A percentile compares a stretch with the other conserved stretches of the same genome.
phyloP scores from a whole-genome alignment of 495 filamentous ascomycete genomes.

The Neurospora discreta region DNA sequence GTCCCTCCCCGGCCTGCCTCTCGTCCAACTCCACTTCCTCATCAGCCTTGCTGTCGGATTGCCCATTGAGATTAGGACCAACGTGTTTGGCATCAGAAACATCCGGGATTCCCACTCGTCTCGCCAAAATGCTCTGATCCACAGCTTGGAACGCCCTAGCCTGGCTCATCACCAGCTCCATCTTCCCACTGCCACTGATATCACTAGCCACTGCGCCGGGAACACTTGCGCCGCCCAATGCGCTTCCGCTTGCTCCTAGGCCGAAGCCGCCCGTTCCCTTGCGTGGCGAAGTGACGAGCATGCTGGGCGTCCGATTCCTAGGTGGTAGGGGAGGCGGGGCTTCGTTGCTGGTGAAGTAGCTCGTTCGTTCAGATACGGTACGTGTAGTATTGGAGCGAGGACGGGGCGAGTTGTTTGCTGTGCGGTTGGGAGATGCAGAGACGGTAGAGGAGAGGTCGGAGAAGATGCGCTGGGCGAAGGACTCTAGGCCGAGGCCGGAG shows the following conservation, averaged over 20 bases:
- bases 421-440: not conserved
- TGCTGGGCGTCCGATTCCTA: not conserved
- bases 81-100: not conserved
- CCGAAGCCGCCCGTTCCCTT: not conserved
- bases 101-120: constrained; percentile 31
- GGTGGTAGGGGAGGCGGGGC: not conserved
- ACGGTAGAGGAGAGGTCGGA: constrained; percentile 28
- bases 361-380: not conserved
- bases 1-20: constrained; percentile 13
- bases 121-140: constrained; percentile 41
- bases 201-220: constrained; percentile 13
- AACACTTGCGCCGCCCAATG: not conserved
- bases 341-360: not conserved
- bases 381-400: not conserved
- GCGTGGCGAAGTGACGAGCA: not conserved
- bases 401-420: not conserved
- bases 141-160: constrained; percentile 39
- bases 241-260: not conserved
- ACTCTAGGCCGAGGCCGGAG: constrained; percentile 28
- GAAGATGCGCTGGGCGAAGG: constrained; percentile 45
- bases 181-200: not conserved
- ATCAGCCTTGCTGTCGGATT: constrained; percentile 1
- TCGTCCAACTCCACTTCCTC: constrained; percentile 13
- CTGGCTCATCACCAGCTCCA: constrained; percentile 24
- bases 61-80: not conserved